These are phyloP conservation scores for Rhizopogon vulgaris DNA, from an alignment of 768 basidiomycete species.

Conservation along the genomic window DNA sequence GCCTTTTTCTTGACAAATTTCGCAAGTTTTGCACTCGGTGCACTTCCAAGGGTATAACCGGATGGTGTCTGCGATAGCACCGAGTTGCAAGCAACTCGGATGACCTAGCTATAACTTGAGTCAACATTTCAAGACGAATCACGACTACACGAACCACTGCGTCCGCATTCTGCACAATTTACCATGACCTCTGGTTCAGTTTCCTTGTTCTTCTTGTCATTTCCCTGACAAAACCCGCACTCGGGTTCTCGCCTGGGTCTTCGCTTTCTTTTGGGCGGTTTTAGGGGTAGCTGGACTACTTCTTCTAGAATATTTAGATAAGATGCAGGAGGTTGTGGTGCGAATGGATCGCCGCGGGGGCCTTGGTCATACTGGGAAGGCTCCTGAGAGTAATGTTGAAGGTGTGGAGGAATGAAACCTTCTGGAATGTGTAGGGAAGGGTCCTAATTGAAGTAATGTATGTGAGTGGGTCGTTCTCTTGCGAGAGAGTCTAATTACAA, in stretches of 20 bases:
- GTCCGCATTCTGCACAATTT: conserved; percentile 76
- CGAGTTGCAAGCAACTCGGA: conserved; percentile 74
- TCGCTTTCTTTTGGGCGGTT: conserved; percentile 41
- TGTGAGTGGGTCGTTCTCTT: conserved; percentile 1
- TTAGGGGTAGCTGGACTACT: conserved; percentile 35
- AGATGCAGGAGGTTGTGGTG: conserved; percentile 51
- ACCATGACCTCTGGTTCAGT: conserved; percentile 63
- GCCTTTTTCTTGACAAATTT: conserved; percentile 78
- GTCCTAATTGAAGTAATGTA: conserved; percentile 17
- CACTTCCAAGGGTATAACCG: conserved; percentile 81
- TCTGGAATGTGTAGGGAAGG: conserved; percentile 26
- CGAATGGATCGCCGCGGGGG: conserved; percentile 81
- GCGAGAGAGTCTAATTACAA: conserved; percentile 29
- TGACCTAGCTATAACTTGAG: conserved; percentile 48
- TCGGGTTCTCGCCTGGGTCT: conserved; percentile 48
- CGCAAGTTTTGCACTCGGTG: conserved; percentile 88
- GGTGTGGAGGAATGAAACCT: conserved; percentile 10
- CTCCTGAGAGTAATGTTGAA: conserved; percentile 23
- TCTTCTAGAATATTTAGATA: conserved; percentile 45
- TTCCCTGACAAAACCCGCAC: conserved; percentile 78
- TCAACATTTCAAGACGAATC: conserved; percentile 1
- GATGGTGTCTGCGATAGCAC: conserved; percentile 53
- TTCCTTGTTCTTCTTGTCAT: conserved; percentile 50
- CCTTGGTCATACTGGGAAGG: conserved; percentile 59
- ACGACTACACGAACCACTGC: conserved; percentile 54